Evolutionary conservation across 2,329 filamentous ascomycete genomes (phyloP).

Genomic region (Aureobasidium mangrovei): DNA sequence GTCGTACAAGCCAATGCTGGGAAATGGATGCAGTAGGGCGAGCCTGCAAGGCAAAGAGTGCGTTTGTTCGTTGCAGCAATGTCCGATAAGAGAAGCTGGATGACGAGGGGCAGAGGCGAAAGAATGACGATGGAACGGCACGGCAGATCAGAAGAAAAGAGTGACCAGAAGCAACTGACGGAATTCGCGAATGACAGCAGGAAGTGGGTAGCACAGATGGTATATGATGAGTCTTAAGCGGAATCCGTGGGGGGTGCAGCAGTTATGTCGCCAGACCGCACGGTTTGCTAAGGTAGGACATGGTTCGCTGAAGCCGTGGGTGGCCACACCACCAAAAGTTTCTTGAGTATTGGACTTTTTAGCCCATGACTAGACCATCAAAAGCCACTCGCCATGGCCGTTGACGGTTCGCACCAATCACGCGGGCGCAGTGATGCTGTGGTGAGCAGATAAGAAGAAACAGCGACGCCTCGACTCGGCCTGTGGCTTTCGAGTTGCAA

Average conservation of each 20-base stretch:
- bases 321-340: no score
- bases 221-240: background rate
- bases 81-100: background rate
- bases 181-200: background rate
- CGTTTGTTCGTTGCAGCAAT: background rate
- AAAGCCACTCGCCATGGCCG: background rate
- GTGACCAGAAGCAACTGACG: background rate
- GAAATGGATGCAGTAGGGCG: background rate
- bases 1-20: no score
- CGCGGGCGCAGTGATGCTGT: background rate
- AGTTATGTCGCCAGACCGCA: background rate
- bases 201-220: background rate
- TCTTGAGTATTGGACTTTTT: background rate
- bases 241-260: background rate
- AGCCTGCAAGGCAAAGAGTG: background rate
- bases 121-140: background rate
- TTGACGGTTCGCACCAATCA: background rate
- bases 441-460: background rate
- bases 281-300: background rate
- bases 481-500: background rate
- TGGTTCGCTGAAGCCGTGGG: constrained; percentile 2
- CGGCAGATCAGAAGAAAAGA: background rate
- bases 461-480: background rate
- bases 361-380: background rate
- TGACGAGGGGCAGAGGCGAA: background rate